Conservation (phyloP, 2,329 filamentous ascomycete species). For the Sclerotinia glacialis region DNA sequence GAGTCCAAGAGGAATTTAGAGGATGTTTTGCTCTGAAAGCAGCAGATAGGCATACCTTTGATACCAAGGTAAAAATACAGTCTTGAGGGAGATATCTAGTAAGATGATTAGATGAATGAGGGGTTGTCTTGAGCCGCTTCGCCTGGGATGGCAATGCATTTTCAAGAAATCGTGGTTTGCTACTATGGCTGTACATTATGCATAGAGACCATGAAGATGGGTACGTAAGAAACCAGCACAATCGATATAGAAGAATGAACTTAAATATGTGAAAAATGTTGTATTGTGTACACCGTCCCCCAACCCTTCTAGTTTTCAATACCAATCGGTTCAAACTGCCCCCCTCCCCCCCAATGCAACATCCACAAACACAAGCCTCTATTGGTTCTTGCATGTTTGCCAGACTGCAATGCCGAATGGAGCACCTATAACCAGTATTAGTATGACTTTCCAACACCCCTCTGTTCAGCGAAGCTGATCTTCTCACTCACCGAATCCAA, state of each 20-base stretch:
- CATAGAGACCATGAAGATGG: neutral
- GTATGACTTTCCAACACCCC: constrained; percentile 18
- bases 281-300: constrained; percentile 23
- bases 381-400: constrained; percentile 44
- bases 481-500: constrained; percentile 48
- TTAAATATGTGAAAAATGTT: constrained; percentile 14
- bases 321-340: constrained; percentile 22
- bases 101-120: neutral
- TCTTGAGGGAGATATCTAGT: constrained; percentile 15
- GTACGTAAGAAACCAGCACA: neutral
- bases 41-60: constrained; percentile 53
- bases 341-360: constrained; percentile 11
- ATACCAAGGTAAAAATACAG: constrained; percentile 45
- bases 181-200: neutral
- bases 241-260: constrained; percentile 13
- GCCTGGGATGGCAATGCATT: neutral
- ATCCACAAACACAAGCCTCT: constrained; percentile 19
- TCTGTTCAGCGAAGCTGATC: neutral
- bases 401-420: constrained; percentile 60
- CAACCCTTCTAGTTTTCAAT: constrained; percentile 25
- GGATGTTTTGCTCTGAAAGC: constrained; percentile 53
- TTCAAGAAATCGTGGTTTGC: neutral
- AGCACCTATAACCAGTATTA: constrained; percentile 40
- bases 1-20: constrained; percentile 47
- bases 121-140: neutral